Evolutionary conservation across 441 rosid genomes (phyloP), one percentile per base, ranked within the genome.

Genomic region (Erysimum cheiri): DNA sequence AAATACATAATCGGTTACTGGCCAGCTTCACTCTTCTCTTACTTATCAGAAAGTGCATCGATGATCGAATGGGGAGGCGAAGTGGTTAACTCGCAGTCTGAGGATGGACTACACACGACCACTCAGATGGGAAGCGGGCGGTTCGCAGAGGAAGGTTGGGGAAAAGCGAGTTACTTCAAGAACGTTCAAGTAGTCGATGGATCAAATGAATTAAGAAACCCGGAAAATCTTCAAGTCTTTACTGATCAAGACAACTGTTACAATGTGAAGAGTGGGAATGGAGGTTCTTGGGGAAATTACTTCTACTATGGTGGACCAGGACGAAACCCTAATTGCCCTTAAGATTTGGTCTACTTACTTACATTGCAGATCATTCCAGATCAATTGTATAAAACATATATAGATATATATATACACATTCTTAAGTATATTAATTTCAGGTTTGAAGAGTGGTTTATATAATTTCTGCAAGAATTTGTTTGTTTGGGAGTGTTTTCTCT

Each of bases 271-370:
- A 75, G 46, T 24, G 89, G 85, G 14, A 60, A 22, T 60, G 77
- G 72, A 11, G 80, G 75, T 63, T 82, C 87, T 41, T 87, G 87
- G 88, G 92, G 90, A 47, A 80, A 47, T 80, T 81, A 79, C 79
- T 84, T 90, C 60, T 90, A 83, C 82, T 88, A 77, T 43, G 96
- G 94, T 50, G 96, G 96, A 29, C 94, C 94, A 4, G 94, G 96
- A 6, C 73, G 87, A 79, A 88, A 77, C 70, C 74, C 88, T 6
- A 78, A 73, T 65, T 90, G 96, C 71, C 88, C 85, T 7, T 90
- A 82, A 65, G 59, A 76, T 48, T 13, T 28, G 58, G 12, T 75
- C 60, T 56, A 53, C 55, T 29, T 48, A 19, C 60, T 54, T 53
- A 62, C 56, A 43, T 59, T 15, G 70, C 26, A 75, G 48, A 40